phyloP scores from a whole-genome alignment of 2,329 filamentous ascomycete genomes.

The Teratosphaeria nubilosa region DNA sequence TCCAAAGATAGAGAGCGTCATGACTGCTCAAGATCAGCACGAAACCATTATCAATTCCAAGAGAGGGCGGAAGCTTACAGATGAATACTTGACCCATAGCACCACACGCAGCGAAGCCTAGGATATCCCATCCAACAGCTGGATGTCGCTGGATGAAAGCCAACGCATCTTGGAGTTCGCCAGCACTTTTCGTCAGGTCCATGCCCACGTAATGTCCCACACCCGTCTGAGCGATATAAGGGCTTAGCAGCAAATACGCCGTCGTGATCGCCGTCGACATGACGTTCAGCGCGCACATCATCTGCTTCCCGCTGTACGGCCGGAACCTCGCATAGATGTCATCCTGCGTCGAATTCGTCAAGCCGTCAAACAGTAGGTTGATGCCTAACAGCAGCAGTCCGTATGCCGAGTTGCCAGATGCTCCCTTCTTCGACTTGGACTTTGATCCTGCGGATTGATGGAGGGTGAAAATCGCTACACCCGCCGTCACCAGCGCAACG shows the following conservation, averaged over 20 bases:
- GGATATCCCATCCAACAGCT: conserved; percentile 71
- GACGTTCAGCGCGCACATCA: conserved; percentile 98
- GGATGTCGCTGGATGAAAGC: conserved; percentile 74
- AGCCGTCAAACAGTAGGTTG: conserved; percentile 88
- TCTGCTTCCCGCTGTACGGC: conserved; percentile 83
- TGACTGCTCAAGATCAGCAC: conserved; percentile 12
- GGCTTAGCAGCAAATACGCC: conserved; percentile 65
- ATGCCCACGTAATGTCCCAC: conserved; percentile 34
- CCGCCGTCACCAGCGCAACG: conserved; percentile 78
- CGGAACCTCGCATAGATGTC: conserved; percentile 73
- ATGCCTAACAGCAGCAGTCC: conserved; percentile 75
- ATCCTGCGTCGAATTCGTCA: conserved; percentile 95
- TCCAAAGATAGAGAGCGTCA: conserved; percentile 80
- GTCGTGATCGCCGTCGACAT: conserved; percentile 71
- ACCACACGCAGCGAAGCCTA: conserved; percentile 82
- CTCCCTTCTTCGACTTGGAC: conserved; percentile 29
- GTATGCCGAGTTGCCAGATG: conserved; percentile 54
- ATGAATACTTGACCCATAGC: conserved; percentile 95
- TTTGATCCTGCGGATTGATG: conserved; percentile 44
- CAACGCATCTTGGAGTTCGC: conserved; percentile 70
- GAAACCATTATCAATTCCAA: background rate
- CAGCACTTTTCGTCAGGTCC: conserved; percentile 41
- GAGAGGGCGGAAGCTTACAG: conserved; percentile 33
- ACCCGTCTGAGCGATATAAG: conserved; percentile 59
- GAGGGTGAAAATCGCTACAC: conserved; percentile 90